A percentile compares a stretch with the other conserved stretches of the same genome.
Evolutionary conservation across 768 basidiomycete genomes (phyloP).

Genomic region (Amanita jacksonii): DNA sequence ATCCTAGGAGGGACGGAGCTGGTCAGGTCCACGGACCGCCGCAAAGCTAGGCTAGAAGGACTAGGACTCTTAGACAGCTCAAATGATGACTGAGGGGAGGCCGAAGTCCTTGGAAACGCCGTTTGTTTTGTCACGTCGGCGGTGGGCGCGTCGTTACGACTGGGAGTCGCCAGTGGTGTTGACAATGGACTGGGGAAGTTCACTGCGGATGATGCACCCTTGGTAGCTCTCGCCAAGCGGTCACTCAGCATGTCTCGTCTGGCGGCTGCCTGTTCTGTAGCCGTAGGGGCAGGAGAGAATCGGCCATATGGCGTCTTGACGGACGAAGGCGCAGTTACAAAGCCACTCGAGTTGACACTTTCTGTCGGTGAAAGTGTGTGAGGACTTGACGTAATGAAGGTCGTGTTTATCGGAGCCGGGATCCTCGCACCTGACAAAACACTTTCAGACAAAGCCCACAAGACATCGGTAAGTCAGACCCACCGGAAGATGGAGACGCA

Average conservation of each 20-base stretch:
- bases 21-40: neutral
- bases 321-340: slow-evolving; percentile 6
- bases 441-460: neutral
- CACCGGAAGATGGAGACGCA: neutral
- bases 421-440: neutral
- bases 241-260: slow-evolving; percentile 32
- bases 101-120: neutral
- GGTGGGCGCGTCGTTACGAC: neutral
- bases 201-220: slow-evolving; percentile 10
- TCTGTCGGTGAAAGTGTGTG: slow-evolving; percentile 4
- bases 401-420: neutral
- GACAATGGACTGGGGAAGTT: neutral
- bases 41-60: neutral
- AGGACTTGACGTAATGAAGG: neutral
- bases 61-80: neutral
- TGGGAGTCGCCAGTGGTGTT: slow-evolving; percentile 1
- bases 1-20: neutral
- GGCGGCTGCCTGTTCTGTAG: slow-evolving; percentile 13
- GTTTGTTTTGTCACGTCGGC: neutral
- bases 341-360: slow-evolving; percentile 3
- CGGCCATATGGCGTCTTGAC: slow-evolving; percentile 4
- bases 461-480: neutral
- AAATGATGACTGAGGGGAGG: slow-evolving; percentile 1
- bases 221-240: slow-evolving; percentile 30
- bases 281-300: slow-evolving; percentile 5